Percentiles rank a stretch among this genome's conserved stretches.
These are phyloP conservation scores for Vicia faba DNA, from an alignment of 306 rosid genomes.

Conservation along the genomic window DNA sequence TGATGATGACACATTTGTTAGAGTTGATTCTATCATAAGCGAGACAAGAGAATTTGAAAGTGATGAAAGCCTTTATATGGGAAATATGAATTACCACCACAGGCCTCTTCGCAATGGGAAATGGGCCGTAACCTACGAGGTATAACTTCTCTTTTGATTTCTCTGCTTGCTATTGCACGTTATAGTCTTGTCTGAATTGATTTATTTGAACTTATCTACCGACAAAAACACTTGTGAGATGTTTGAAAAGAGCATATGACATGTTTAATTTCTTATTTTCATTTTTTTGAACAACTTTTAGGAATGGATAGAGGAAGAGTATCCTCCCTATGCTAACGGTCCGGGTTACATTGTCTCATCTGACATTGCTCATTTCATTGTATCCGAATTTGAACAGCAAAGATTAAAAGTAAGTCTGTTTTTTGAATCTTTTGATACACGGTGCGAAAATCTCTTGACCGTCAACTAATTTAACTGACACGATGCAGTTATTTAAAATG, in stretches of 20 bases:
- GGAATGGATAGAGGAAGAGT: constrained; percentile 98
- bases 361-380: constrained; percentile 67
- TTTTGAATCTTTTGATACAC: background rate
- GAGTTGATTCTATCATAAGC: constrained; percentile 73
- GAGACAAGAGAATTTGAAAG: constrained; percentile 56
- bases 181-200: background rate
- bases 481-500: constrained; percentile 86
- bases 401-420: constrained; percentile 61
- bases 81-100: constrained; percentile 88
- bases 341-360: constrained; percentile 85
- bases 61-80: constrained; percentile 73
- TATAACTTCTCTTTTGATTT: constrained; percentile 33
- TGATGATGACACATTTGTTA: constrained; percentile 93
- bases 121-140: constrained; percentile 99
- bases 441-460: background rate
- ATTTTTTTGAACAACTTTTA: constrained; percentile 33
- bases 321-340: constrained; percentile 92
- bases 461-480: background rate
- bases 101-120: constrained; percentile 88
- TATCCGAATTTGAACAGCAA: constrained; percentile 69
- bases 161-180: constrained; percentile 11
- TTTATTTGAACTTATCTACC: background rate
- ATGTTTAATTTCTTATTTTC: background rate
- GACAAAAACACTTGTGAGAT: no score
- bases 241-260: no score